Conservation (phyloP, 257 asterid species). For the Leptodermis oblonga region DNA sequence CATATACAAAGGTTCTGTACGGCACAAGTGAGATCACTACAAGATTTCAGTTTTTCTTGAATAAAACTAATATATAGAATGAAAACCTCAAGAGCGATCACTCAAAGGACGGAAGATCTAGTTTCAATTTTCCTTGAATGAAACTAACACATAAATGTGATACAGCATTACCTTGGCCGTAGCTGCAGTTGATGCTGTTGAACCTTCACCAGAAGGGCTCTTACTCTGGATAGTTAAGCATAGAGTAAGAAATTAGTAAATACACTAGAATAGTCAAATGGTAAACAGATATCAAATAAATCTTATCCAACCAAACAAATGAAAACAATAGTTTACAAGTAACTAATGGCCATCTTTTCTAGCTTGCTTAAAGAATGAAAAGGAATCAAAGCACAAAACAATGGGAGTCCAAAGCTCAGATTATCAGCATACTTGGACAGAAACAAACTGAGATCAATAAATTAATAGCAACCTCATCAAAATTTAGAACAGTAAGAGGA, state of each 20-base stretch:
- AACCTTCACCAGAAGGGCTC: constrained; percentile 55
- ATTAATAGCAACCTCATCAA: neutral
- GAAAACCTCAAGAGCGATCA: neutral
- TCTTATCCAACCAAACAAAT: neutral
- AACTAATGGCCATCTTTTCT: neutral
- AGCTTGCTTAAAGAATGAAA: neutral
- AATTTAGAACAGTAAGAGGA: neutral
- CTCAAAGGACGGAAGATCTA: neutral
- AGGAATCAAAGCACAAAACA: neutral
- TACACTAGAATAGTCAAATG: neutral
- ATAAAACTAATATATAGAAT: neutral
- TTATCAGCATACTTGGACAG: neutral
- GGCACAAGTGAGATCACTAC: neutral
- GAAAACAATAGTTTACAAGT: neutral
- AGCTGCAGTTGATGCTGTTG: constrained; percentile 50
- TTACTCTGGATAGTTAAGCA: constrained; percentile 34
- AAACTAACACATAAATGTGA: neutral
- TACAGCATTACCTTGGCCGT: constrained; percentile 40
- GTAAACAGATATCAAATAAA: neutral
- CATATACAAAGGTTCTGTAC: neutral
- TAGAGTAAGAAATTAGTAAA: neutral
- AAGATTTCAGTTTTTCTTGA: neutral
- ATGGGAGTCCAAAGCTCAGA: too few species aligned
- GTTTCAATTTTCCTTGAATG: neutral
- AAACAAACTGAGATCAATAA: neutral